Evolutionary conservation across 1,139 yeast species (phyloP), one percentile per base, ranked within the genome.

Genomic region (Blastobotrys raffinosifermentans): DNA sequence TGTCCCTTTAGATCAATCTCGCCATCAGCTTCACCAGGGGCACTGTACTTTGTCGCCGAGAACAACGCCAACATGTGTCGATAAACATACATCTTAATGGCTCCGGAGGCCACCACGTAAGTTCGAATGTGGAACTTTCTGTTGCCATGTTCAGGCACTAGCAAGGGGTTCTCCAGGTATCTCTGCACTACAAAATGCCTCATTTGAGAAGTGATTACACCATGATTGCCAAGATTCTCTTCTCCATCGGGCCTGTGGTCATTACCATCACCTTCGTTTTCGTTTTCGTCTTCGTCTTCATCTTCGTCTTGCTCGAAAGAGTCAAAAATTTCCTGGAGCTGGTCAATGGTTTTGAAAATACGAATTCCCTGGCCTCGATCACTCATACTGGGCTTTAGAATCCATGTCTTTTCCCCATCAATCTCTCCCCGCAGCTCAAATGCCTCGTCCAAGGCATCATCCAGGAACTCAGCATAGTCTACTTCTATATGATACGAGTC

Each of bases 281-380:
- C 49, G 10, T 48, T 55, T 6, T 58, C 66, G 5, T 52, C 58
- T 7, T 72, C 80, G 29, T 75, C 84, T 21, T 69, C 73, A 2
- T 67, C 72, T 3, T 64, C 72, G 10, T 69, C 80, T 47, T 79
- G 91, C 50, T 87, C 96, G 60, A 86, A 86, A 4, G 82, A 77
- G 53, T 91, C 82, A 57, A 91, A 91, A 8, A 89, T 80, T 2
- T 62, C 72, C 56, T 89, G 96, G 37, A 91, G 65, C 50, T 87
- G 94, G 9, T 77, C 84, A 22, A 86, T 67, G 0, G 89, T 80
- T 38, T 70, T 70, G 63, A 91, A 91, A 1, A 91, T 61, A 34
- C 96, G 67, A 31, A 91, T 87, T 0, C 98, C 98, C 58, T 91
- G 96, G 8, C 96, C 98, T 55, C 91, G 80, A 54, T 91, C 98